Conservation (phyloP, 208 protist genomes). For the Leishmania tarentolae region DNA sequence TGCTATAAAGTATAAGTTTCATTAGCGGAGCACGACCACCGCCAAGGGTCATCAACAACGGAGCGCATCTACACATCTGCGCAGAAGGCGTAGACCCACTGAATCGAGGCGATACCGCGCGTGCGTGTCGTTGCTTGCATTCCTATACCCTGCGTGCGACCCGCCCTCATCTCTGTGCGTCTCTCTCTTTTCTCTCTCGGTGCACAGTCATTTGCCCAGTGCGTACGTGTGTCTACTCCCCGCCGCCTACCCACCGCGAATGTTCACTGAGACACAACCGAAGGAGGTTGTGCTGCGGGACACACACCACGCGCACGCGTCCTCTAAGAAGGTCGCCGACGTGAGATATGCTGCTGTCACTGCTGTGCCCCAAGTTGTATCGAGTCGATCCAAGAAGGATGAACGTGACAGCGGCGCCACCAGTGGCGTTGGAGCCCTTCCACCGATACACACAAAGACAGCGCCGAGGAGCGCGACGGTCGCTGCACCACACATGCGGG, state of each 20-base stretch:
- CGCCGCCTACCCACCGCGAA: background rate
- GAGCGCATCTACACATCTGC: background rate
- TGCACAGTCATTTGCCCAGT: background rate
- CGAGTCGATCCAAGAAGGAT: background rate
- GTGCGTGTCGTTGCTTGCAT: background rate
- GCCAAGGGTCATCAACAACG: background rate
- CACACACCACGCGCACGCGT: background rate
- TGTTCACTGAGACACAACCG: conserved; percentile 15
- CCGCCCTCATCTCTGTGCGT: background rate
- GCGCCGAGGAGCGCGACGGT: background rate
- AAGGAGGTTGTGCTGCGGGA: conserved; percentile 4
- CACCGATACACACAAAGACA: background rate
- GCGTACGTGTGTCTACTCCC: background rate
- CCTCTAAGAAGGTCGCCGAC: background rate
- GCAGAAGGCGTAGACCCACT: background rate
- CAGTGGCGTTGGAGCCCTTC: background rate
- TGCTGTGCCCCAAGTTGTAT: background rate
- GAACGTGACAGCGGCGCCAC: background rate
- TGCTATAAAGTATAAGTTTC: background rate
- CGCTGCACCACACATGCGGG: background rate
- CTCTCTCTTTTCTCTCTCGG: background rate
- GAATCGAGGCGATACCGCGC: background rate
- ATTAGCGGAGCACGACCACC: background rate
- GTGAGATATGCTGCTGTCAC: background rate
- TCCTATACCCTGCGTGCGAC: background rate